Evolutionary conservation across 371 early-diverging fungal genomes (phyloP).

Genomic region (Mortierella sp.): DNA sequence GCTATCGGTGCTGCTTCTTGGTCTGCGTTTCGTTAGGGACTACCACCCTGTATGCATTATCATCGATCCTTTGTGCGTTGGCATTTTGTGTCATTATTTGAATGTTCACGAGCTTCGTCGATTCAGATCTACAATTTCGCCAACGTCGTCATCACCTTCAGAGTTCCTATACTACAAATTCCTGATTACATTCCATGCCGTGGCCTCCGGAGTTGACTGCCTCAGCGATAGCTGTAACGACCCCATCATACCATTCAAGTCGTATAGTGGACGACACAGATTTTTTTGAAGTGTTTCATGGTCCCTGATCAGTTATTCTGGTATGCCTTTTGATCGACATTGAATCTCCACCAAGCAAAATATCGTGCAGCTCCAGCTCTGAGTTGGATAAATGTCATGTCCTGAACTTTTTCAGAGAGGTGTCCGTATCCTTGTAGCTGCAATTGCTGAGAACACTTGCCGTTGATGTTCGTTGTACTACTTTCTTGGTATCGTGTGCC

Average conservation of each 20-base stretch:
- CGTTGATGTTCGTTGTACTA: neutral
- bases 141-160: neutral
- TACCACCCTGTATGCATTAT: neutral
- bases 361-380: too few species aligned
- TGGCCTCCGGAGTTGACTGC: too few species aligned
- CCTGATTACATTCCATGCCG: too few species aligned
- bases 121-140: constrained; percentile 1
- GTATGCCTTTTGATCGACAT: too few species aligned
- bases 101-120: constrained; percentile 28
- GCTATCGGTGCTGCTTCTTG: neutral
- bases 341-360: too few species aligned
- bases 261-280: neutral
- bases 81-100: constrained; percentile 34
- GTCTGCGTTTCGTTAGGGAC: neutral
- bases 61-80: constrained; percentile 22
- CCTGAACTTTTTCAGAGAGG: neutral
- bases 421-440: neutral
- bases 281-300: too few species aligned
- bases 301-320: too few species aligned
- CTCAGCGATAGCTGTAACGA: too few species aligned
- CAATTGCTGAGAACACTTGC: neutral
- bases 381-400: too few species aligned
- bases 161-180: neutral
- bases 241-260: neutral
- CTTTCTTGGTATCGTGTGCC: too few species aligned